Evolutionary conservation across 2,329 filamentous ascomycete genomes (phyloP), one percentile per base, ranked within the genome.

Genomic region (Fusarium abutilonis): DNA sequence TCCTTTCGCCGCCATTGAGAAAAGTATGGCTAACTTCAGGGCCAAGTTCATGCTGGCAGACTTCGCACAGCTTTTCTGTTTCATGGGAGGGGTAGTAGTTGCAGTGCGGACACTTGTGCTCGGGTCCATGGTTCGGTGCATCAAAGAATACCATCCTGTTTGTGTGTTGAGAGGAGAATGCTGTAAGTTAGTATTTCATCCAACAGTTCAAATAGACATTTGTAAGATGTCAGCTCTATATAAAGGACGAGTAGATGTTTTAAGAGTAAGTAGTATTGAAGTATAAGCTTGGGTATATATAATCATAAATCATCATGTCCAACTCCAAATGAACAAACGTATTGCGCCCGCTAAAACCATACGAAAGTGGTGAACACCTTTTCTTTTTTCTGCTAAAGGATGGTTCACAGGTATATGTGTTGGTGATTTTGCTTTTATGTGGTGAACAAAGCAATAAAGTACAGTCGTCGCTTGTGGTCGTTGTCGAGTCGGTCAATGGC

Each of bases 281-380:
- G 43, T 63, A 63, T 43, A 44, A 55, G 44, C 39, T 32, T 40
- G 62, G 62, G 62, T 64, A 64, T 64, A 64, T 66, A 63, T 66
- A 53, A 48, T 64, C 62, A 42, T 64, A 54, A 64, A 34, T 64
- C 62, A 66, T 64, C 39, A 52, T 58, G 44, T 59, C 59, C 23
- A 26, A 29, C 43, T 50, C 29, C 23, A 49, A 51, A 45, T 66
- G 62, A 66, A 65, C 48, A 59, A 63, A 53, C 41, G 36, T 47
- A 34, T 44, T 63, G 41, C 47, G 48, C 52, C 48, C 45, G 43
- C 42, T 59, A 32, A 48, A 59, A 48, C 47, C 48, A 40, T 54
- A 41, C 41, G 54, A 26, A 61, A 42, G 40, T 34, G 47, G 36
- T 51, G 41, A 65, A 63, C 42, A 55, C 21, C 42, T 31, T 29